Evolutionary conservation across 78 protist species (phyloP), one percentile per base, ranked within the genome.

Genomic region (Thecamonas trahens): DNA sequence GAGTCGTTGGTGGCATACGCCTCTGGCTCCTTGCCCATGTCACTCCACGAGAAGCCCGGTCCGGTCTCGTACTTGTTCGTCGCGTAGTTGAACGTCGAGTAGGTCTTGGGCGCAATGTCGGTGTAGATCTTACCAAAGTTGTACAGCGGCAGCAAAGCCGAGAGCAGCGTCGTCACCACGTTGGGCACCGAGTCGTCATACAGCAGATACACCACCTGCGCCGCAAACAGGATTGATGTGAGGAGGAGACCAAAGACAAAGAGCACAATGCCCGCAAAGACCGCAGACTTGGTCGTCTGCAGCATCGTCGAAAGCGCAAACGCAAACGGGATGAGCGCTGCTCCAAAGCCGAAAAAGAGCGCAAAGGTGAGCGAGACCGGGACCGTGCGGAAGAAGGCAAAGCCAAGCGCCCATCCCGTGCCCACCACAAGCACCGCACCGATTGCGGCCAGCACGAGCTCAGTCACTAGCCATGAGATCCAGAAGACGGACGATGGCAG

Each of bases 351-450:
- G 26, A 74, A 26, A 38, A 82, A 52, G 50, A 70, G 32, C 7
- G 69, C 0, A 57, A 82, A 82, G 59, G 61, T 67, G 17, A 66
- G 64, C 29, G 61, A 61, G 47, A 81, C 67, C 18, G 40, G 38
- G 68, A 67, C 67, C 58, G 67, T 55, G 54, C 58, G 54, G 70
- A 81, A 73, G 68, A 73, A 73, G 55, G 45, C 63, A 32, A 81
- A 73, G 28, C 60, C 69, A 47, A 81, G 67, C 18, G 74, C 74
- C 49, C 60, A 53, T 11, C 80, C 86, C 5, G 68, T 11, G 29
- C 66, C 70, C 14, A 68, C 26, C 37, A 73, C 60, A 5, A 81
- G 20, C 18, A 66, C 26, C 40, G 28, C 17, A 13, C 59, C 34
- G 54, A 69, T 24, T 53, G 49, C 1, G 47, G 38, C 53, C 37